Base-by-base conservation (phyloP, 805 yeast genomes). In the Torulaspora quercuum region DNA sequence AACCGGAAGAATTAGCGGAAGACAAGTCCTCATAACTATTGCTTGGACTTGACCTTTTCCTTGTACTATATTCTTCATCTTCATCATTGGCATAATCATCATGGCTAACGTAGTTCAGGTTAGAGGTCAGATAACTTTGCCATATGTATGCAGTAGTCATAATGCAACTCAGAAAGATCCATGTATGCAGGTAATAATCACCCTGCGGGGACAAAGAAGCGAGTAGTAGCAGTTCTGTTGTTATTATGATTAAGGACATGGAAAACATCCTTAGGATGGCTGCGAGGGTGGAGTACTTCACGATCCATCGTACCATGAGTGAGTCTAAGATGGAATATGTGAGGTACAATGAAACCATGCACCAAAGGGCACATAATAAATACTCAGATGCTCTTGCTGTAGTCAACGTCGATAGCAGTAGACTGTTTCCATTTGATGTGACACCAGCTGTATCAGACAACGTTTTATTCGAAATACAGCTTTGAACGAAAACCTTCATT, bases 261-360 rank as follows among this genome's bases (percentile, higher is more conserved):
- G 95, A 80, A 31, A 88, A 66, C 72, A 89, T 85, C 36, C 97
- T 69, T 13, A 90, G 73, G 11, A 89, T 84, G 0, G 95, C 95
- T 0, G 95, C 97, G 1, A 84, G 70, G 0, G 86, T 80, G 39
- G 88, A 82, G 59, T 90, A 90, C 27, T 82, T 86, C 27, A 89
- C 94, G 17, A 90, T 85, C 95, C 97, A 90, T 28, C 97, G 70
- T 18, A 87, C 82, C 81, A 89, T 86, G 30, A 90, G 67, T 0
- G 95, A 92, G 54, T 89, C 96, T 21, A 90, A 65, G 3, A 86
- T 85, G 1, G 88, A 78, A 60, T 80, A 87, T 6, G 94, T 79
- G 42, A 90, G 67, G 53, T 86, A 87, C 2, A 87, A 87, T 1
- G 95, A 77, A 7, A 90, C 97, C 4, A 83, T 53, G 57, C 96